Evolutionary conservation across 2,329 filamentous ascomycete genomes (phyloP).

Genomic region (Ascochyta viciae-villosae): DNA sequence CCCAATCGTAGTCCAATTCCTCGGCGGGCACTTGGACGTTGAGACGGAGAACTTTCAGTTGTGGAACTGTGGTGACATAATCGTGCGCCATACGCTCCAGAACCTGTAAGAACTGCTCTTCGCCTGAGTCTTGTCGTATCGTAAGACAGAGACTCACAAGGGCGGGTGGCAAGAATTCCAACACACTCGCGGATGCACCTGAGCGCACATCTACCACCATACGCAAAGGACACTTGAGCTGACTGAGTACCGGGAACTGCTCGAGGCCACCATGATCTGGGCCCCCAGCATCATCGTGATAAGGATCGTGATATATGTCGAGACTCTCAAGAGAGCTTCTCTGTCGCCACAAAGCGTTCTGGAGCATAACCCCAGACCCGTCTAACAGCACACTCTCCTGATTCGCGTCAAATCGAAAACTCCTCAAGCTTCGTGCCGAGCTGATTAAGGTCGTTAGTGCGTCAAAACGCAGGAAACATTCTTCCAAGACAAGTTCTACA

Average conservation of each 20-base stretch:
- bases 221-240: slow-evolving; percentile 22
- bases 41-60: slow-evolving; percentile 17
- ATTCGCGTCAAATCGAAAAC: slow-evolving; percentile 22
- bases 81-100: slow-evolving; percentile 23
- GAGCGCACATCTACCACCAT: slow-evolving; percentile 14
- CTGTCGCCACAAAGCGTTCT: slow-evolving; percentile 20
- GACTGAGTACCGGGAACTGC: slow-evolving; percentile 18
- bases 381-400: slow-evolving; percentile 7
- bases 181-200: slow-evolving; percentile 10
- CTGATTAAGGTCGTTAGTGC: slow-evolving; percentile 25
- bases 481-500: slow-evolving; percentile 23
- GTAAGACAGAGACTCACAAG: slow-evolving; percentile 18
- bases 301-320: slow-evolving; percentile 9
- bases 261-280: slow-evolving; percentile 16
- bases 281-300: background rate
- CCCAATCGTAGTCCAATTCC: slow-evolving; percentile 21
- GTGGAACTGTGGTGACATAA: slow-evolving; percentile 12
- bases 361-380: background rate
- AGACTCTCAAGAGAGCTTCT: slow-evolving; percentile 21
- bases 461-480: slow-evolving; percentile 17
- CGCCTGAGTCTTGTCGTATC: slow-evolving; percentile 8
- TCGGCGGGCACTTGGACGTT: slow-evolving; percentile 1
- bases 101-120: slow-evolving; percentile 17
- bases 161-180: slow-evolving; percentile 21
- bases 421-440: slow-evolving; percentile 23